phyloP scores from a whole-genome alignment of 495 filamentous ascomycete genomes.

The Immersiella caudata region DNA sequence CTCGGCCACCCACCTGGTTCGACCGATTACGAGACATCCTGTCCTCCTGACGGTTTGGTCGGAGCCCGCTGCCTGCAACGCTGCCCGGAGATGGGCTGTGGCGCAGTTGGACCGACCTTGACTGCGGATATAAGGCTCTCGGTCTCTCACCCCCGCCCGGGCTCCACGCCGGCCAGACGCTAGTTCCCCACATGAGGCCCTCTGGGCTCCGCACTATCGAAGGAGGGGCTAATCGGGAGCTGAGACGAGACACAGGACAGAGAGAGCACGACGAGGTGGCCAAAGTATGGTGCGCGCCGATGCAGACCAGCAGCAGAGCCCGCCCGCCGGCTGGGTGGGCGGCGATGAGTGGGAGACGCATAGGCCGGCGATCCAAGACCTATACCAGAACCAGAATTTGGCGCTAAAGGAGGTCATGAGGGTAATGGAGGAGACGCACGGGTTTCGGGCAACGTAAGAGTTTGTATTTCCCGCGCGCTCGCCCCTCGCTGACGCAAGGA shows the following conservation, averaged over 20 bases:
- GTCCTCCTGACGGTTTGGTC: not conserved
- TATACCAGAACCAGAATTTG: constrained; percentile 40
- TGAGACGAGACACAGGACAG: not conserved
- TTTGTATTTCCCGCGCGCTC: not conserved
- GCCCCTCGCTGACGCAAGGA: not conserved
- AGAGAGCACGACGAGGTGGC: not conserved
- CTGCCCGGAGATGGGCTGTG: not conserved
- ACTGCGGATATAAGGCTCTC: constrained; percentile 8
- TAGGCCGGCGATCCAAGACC: constrained; percentile 33
- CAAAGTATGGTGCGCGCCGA: constrained; percentile 3
- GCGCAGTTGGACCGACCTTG: not conserved
- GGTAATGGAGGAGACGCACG: constrained; percentile 39
- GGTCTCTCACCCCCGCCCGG: not conserved
- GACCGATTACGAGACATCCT: not conserved
- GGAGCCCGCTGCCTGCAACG: not conserved
- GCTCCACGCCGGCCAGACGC: not conserved
- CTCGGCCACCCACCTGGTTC: not conserved
- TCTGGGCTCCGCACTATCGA: not conserved
- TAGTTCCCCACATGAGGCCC: constrained; percentile 1
- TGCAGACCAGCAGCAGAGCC: not conserved
- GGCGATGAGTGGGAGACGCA: constrained; percentile 30
- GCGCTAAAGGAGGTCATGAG: constrained; percentile 41
- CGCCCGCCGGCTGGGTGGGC: constrained; percentile 24
- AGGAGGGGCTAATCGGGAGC: not conserved
- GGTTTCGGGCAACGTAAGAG: constrained; percentile 41